Evolutionary conservation across 2,329 filamentous ascomycete genomes (phyloP).

Genomic region (Apiospora hydei): DNA sequence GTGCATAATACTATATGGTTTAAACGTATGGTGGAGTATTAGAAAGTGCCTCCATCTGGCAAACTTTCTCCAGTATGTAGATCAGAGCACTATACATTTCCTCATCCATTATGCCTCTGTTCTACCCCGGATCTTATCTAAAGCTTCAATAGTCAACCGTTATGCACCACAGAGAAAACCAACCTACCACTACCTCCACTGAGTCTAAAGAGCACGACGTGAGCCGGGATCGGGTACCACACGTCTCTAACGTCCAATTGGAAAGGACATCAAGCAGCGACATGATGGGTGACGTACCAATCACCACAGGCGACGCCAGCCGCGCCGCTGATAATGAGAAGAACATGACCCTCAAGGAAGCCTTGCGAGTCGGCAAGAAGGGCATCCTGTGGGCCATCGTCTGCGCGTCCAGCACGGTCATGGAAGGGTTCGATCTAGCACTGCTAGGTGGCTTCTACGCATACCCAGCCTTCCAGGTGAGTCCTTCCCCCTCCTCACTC

Average conservation of each 20-base stretch:
- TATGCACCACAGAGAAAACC: slow-evolving; percentile 36
- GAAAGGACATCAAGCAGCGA: slow-evolving; percentile 43
- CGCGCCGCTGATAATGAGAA: slow-evolving; percentile 28
- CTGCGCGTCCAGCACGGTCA: slow-evolving; percentile 34
- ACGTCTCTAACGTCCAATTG: slow-evolving; percentile 66
- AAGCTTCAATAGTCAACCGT: slow-evolving; percentile 73
- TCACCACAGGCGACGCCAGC: not conserved
- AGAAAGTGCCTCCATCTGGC: not conserved
- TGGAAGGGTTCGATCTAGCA: slow-evolving; percentile 43
- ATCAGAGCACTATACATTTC: too few species aligned
- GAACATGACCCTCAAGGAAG: slow-evolving; percentile 26
- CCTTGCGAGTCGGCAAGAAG: slow-evolving; percentile 27
- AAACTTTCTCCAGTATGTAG: not conserved
- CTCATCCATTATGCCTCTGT: not conserved
- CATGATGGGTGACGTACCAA: not conserved
- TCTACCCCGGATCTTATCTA: slow-evolving; percentile 8
- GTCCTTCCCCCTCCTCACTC: not conserved
- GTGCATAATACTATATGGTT: not conserved
- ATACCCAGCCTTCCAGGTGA: slow-evolving; percentile 28
- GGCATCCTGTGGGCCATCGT: slow-evolving; percentile 36
- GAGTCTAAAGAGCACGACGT: slow-evolving; percentile 53
- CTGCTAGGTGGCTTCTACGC: slow-evolving; percentile 35
- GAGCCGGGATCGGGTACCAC: slow-evolving; percentile 64
- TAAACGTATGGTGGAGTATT: not conserved
- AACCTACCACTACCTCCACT: not conserved